Evolutionary conservation across 192 early-diverging fungal species (phyloP).

Genomic region (Funneliformis geosporum): DNA sequence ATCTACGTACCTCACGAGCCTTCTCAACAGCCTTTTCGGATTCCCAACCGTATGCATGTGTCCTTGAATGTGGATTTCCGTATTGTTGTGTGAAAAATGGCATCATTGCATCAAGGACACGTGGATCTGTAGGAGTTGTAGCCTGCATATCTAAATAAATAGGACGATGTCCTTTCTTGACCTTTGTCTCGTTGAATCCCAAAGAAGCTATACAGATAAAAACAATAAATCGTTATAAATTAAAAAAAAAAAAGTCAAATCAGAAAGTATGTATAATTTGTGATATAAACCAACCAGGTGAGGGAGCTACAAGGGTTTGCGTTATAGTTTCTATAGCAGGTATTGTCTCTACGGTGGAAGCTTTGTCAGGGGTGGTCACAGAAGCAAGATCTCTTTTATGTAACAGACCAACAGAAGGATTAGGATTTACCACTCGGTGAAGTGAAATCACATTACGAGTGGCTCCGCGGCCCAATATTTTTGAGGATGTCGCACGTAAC

Average conservation of each 20-base stretch:
- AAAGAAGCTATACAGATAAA: conserved; percentile 44
- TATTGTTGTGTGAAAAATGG: conserved; percentile 89
- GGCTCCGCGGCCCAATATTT: background rate
- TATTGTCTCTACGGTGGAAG: background rate
- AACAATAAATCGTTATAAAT: background rate
- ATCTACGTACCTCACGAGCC: conserved; percentile 70
- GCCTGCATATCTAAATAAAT: conserved; percentile 96
- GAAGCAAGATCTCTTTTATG: background rate
- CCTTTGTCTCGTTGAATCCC: conserved; percentile 49
- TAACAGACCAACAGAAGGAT: background rate
- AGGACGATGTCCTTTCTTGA: conserved; percentile 57
- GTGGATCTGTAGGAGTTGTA: conserved; percentile 89
- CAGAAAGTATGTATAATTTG: background rate
- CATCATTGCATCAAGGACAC: conserved; percentile 92
- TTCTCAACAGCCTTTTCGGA: conserved; percentile 85
- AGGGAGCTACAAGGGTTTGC: conserved; percentile 8
- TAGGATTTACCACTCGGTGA: background rate
- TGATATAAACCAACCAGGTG: background rate
- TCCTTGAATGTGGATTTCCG: conserved; percentile 97
- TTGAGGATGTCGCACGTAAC: background rate
- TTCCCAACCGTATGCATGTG: conserved; percentile 98
- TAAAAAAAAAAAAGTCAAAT: background rate
- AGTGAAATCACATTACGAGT: background rate
- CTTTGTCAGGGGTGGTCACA: background rate
- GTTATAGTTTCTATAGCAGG: too few relatives aligned